Evolutionary conservation across 179 eudicot genomes (phyloP), one percentile per base, ranked within the genome.

Genomic region (Heliamphora ciliata): DNA sequence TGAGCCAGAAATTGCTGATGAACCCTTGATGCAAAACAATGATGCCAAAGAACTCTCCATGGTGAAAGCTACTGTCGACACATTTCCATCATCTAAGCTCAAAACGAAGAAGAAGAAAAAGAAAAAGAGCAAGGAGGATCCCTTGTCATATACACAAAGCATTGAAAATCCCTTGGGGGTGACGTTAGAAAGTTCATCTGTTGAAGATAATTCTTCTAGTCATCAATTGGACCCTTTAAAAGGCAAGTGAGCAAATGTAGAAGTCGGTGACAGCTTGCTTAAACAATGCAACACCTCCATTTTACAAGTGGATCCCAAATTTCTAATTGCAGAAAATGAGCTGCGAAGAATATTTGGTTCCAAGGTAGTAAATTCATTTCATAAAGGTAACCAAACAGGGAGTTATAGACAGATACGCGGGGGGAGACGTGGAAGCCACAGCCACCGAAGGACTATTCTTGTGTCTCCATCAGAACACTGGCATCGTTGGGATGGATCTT

Each of bases 401-500:
- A 85, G 92, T 86, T 91, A 97, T 44, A 93, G 97, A 86, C 92
- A 86, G 81, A 76, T 79, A 54, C 95, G 90, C 50, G 91, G 92
- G 47, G 98, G 91, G 71, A 90, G 97, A 87, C 94, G 93, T 52
- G 97, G 91, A 83, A 88, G 80, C 73, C 90, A 91, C 73, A 81
- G 47, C 63, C 91, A 88, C 77, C 89, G 89, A 70, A 94, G 87
- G 87, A 89, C 91, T 75, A 85, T 93, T 74, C 91, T 94, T 64
- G 90, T 91, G 84, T 85, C 97, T 75, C 95, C 98, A 63, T 90
- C 90, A 51, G 97, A 91, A 4, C 94, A 94, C 86, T 94, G 99
- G 99, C 94, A 92, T 24, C 97, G 92, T 44, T 97, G 99, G 99
- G 98, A 94, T 90, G 98, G 99, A n/a, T 94, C 94, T 82, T 80